Conservation (phyloP, 2,329 filamentous ascomycete genomes). For the Paramyrothecium roridum region DNA sequence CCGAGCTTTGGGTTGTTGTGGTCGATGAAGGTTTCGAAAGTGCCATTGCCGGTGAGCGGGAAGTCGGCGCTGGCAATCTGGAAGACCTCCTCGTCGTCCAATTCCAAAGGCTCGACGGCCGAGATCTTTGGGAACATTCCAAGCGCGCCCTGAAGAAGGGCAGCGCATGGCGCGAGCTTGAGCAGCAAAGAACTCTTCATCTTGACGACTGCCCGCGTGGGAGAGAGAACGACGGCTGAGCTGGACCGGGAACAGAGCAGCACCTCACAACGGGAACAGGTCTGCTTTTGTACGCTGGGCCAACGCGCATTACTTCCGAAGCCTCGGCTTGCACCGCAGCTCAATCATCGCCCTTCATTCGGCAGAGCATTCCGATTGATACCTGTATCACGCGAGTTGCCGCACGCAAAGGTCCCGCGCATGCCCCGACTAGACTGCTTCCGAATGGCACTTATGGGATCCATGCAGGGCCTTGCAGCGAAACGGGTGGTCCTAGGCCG, state of each 20-base stretch:
- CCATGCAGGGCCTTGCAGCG: neutral
- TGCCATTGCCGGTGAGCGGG: constrained; percentile 6
- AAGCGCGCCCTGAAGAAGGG: neutral
- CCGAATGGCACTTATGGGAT: neutral
- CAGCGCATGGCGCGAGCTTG: neutral
- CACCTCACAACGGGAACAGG: neutral
- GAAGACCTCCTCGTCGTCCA: neutral
- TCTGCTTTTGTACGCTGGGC: neutral
- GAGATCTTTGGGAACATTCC: constrained; percentile 1
- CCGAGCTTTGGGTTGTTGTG: constrained; percentile 53
- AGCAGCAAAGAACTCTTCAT: neutral
- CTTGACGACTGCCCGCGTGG: neutral
- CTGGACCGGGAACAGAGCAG: neutral
- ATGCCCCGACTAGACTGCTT: neutral
- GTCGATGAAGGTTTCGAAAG: constrained; percentile 56
- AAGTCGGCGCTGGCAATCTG: constrained; percentile 1
- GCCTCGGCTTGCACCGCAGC: neutral
- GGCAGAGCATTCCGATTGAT: neutral
- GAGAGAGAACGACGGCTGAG: neutral
- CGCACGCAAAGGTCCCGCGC: neutral
- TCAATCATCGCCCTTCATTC: neutral
- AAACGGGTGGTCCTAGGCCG: neutral
- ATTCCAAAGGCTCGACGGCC: neutral
- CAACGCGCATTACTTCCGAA: neutral
- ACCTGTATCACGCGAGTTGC: neutral